Evolutionary conservation across 1,284 basidiomycete species (phyloP).

Genomic region (Ganoderma meredithae): DNA sequence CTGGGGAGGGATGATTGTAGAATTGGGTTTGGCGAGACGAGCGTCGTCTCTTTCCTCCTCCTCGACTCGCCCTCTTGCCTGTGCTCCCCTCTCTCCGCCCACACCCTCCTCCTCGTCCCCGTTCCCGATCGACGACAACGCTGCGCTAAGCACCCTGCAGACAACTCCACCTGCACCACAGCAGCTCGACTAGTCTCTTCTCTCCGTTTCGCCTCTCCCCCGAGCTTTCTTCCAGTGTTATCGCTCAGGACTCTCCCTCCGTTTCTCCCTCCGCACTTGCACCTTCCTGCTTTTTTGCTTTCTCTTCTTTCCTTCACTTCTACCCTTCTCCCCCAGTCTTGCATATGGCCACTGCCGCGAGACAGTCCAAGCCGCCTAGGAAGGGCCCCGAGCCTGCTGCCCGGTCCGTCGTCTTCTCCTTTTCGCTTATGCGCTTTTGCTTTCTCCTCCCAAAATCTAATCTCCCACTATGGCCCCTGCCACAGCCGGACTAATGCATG

Average conservation of each 20-base stretch:
- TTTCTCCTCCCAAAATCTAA: conserved; percentile 18
- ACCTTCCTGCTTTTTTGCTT: conserved; percentile 40
- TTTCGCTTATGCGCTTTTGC: conserved; percentile 4
- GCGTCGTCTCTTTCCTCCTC: conserved; percentile 22
- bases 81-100: conserved; percentile 30
- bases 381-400: conserved; percentile 63
- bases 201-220: conserved; percentile 23
- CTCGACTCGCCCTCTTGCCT: conserved; percentile 26
- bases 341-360: conserved; percentile 66
- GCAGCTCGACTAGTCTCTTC: conserved; percentile 18
- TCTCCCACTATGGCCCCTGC: conserved; percentile 33
- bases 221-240: conserved; percentile 43
- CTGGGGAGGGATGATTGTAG: conserved; percentile 17
- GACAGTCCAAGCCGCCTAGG: conserved; percentile 64
- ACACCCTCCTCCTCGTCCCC: conserved; percentile 28
- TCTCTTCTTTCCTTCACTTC: conserved; percentile 43
- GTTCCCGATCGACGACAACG: conserved; percentile 28
- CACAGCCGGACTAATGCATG: conserved; percentile 66
- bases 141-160: conserved; percentile 26
- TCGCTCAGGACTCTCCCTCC: conserved; percentile 34
- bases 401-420: conserved; percentile 53
- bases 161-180: conserved; percentile 14
- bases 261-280: conserved; percentile 23
- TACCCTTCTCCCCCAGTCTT: conserved; percentile 31
- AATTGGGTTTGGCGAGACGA: conserved; percentile 26